Base-by-base conservation (phyloP, 805 yeast species). In the Grigorovia jiainica region DNA sequence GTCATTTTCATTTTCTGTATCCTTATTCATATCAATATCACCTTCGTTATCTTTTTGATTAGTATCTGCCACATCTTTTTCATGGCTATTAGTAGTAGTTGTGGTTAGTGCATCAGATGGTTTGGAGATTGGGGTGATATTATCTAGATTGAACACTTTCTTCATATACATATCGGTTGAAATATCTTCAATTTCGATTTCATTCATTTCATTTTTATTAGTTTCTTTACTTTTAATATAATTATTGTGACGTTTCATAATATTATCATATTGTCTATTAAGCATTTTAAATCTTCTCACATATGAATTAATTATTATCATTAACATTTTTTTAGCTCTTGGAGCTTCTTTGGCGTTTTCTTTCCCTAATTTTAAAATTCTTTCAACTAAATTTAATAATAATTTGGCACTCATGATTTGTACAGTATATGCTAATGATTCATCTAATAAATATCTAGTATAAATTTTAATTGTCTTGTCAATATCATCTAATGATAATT, bases 341-440 rank as follows among this genome's bases (percentile, higher is more conserved):
- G 69, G 71, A 47, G 92, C 95, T 21, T 76, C 73, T 50, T 84
- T 84, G 41, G 83, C 82, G 33, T 84, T 89, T 43, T 62, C 65
- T 44, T 59, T 62, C 7, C 66, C 66, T 51, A 89, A 62, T 53
- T 83, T 82, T 74, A 83, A 72, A 32, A 92, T 82, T 35, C 95
- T 69, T 50, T 94, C 98, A 17, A 92, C 90, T 52, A 94, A 67
- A 60, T 92, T 94, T 47, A 90, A 63, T 25, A 92, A 64, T 25
- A 92, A 67, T 62, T 89, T 90, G 2, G 97, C 95, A 64, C 96
- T 84, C 97, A 92, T 87, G 8, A 89, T 84, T 60, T 94, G 97
- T 30, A 89, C 95, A 6, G 95, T 84, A 46, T 86, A 72, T 1
- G 95, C 92, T 48, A 92, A 65, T 0, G 89, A 67, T 47, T 76